phyloP scores from a whole-genome alignment of 176 grass and related monocot genomes.

The Zea luxurians region DNA sequence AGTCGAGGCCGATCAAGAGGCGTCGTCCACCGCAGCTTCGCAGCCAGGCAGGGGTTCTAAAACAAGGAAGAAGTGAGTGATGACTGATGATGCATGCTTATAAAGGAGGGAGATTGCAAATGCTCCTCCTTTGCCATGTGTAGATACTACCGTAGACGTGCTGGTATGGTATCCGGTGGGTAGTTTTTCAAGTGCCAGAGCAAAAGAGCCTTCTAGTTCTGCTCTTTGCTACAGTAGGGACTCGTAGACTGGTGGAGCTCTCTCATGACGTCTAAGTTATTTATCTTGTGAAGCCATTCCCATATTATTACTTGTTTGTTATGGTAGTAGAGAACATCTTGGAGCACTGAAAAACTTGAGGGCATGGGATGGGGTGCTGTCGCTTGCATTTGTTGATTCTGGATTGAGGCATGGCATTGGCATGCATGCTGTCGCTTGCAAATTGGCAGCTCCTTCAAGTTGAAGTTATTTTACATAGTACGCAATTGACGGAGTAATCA shows the following conservation, averaged over 20 bases:
- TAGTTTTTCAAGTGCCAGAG: constrained; percentile 7
- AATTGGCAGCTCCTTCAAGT: too few species aligned
- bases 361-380: background rate
- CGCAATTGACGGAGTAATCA: too few species aligned
- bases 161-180: background rate
- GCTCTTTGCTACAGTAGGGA: background rate
- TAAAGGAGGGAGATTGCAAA: background rate
- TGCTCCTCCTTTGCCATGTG: constrained; percentile 16
- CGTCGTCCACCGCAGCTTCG: background rate
- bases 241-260: background rate
- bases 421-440: too few species aligned
- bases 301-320: background rate
- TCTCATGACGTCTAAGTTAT: background rate
- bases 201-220: background rate
- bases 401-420: background rate
- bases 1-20: background rate
- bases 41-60: constrained; percentile 11
- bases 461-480: too few species aligned
- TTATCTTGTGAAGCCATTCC: background rate
- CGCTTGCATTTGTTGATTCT: background rate
- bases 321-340: background rate
- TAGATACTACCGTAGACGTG: background rate
- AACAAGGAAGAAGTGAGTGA: constrained; percentile 32
- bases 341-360: background rate
- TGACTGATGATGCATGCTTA: background rate